Conservation (phyloP, 2,329 filamentous ascomycete genomes). For the Fusarium nelsonii region DNA sequence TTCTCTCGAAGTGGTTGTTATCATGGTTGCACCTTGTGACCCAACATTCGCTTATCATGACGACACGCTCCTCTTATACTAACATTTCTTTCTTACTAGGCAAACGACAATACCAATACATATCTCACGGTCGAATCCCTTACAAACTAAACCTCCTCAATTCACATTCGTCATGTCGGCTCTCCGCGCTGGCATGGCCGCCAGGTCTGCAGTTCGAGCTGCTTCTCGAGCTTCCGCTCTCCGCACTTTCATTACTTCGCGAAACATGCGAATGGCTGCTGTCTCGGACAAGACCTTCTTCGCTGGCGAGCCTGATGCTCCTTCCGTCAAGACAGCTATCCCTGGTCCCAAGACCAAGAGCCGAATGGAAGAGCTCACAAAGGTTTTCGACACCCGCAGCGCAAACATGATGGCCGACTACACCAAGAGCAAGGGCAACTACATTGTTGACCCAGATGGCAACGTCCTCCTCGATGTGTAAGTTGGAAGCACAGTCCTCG, state of each 20-base stretch:
- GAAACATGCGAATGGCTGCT: constrained; percentile 45
- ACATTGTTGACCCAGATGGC: constrained; percentile 79
- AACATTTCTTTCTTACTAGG: background rate
- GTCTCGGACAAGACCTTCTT: constrained; percentile 56
- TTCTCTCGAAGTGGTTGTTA: background rate
- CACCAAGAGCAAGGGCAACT: constrained; percentile 81
- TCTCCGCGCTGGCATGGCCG: constrained; percentile 48
- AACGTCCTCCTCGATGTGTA: constrained; percentile 80
- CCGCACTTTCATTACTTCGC: constrained; percentile 45
- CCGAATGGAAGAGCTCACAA: constrained; percentile 76
- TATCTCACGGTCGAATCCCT: background rate
- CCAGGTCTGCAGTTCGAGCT: constrained; percentile 37
- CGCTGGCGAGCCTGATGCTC: constrained; percentile 64
- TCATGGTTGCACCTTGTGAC: constrained; percentile 17
- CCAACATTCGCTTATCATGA: constrained; percentile 31
- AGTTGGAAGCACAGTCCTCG: constrained; percentile 47
- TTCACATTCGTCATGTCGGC: constrained; percentile 47
- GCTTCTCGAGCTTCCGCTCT: constrained; percentile 30
- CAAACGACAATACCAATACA: constrained; percentile 4
- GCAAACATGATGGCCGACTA: constrained; percentile 87
- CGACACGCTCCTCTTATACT: constrained; percentile 15
- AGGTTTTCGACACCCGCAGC: constrained; percentile 87
- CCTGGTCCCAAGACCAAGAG: constrained; percentile 81
- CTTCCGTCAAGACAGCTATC: constrained; percentile 70
- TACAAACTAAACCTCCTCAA: constrained; percentile 2